A percentile compares a stretch with the other conserved stretches of the same genome.
Evolutionary conservation across 495 filamentous ascomycete genomes (phyloP).

Genomic region (Annulohypoxylon stygium): DNA sequence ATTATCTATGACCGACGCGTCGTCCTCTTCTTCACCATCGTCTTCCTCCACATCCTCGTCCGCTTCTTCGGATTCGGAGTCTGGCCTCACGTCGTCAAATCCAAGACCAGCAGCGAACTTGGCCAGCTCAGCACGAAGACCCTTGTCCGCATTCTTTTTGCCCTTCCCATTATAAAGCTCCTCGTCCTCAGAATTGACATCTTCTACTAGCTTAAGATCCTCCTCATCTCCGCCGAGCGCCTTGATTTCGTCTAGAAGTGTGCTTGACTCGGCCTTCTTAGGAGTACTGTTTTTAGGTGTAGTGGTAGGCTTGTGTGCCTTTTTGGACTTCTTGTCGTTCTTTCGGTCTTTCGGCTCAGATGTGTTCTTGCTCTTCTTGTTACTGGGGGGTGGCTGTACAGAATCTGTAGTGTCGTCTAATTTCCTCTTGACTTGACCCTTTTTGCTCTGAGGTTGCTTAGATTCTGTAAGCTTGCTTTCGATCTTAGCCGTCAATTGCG

Average conservation of each 20-base stretch:
- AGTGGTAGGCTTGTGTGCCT: slow-evolving; percentile 54
- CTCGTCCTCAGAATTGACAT: slow-evolving; percentile 72
- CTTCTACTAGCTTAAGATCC: slow-evolving; percentile 75
- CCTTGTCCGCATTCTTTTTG: slow-evolving; percentile 53
- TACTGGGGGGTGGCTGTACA: slow-evolving; percentile 45
- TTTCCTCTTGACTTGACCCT: slow-evolving; percentile 49
- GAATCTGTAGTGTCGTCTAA: slow-evolving; percentile 43
- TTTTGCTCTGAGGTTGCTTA: slow-evolving; percentile 40
- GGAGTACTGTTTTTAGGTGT: slow-evolving; percentile 46
- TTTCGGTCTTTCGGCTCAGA: slow-evolving; percentile 53
- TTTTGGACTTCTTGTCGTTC: slow-evolving; percentile 50
- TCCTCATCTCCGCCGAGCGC: slow-evolving; percentile 83
- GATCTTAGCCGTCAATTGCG: slow-evolving; percentile 73
- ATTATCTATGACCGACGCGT: slow-evolving; percentile 42
- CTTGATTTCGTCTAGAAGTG: slow-evolving; percentile 76
- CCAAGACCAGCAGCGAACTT: slow-evolving; percentile 62
- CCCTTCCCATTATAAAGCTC: slow-evolving; percentile 56
- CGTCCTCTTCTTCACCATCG: slow-evolving; percentile 45
- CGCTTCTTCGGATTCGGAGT: slow-evolving; percentile 42
- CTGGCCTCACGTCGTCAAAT: slow-evolving; percentile 56
- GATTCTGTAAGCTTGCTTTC: slow-evolving; percentile 57
- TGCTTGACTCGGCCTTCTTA: slow-evolving; percentile 47
- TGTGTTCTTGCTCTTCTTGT: slow-evolving; percentile 43
- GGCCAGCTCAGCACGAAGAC: slow-evolving; percentile 57
- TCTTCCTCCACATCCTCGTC: slow-evolving; percentile 54